These are phyloP conservation scores for Pelargonium myrrhifolium DNA, from an alignment of 441 rosid genomes.

Conservation along the genomic window DNA sequence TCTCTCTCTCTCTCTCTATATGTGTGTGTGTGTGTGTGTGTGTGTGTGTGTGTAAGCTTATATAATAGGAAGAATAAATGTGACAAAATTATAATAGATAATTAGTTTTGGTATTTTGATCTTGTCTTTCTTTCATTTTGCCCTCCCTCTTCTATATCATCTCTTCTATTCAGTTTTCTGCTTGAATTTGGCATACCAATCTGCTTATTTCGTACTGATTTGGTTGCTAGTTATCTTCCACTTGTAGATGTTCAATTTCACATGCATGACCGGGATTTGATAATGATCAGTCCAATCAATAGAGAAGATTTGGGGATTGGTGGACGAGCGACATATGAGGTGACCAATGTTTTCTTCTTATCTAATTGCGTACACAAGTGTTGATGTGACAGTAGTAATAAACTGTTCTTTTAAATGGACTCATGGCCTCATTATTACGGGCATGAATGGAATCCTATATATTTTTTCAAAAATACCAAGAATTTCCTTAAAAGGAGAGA, in stretches of 20 bases:
- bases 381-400: neutral
- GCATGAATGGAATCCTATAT: no score
- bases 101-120: neutral
- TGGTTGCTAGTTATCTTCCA: conserved; percentile 10
- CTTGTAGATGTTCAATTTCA: conserved; percentile 66
- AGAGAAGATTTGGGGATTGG: conserved; percentile 63
- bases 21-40: no score
- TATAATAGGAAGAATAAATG: neutral
- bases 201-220: neutral
- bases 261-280: conserved; percentile 38
- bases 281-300: conserved; percentile 39
- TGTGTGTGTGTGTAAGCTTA: neutral
- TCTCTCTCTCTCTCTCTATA: neutral
- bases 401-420: no score
- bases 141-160: neutral
- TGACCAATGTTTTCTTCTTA: conserved; percentile 21
- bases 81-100: neutral
- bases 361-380: neutral
- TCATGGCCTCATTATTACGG: no score
- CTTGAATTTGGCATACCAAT: neutral
- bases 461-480: no score
- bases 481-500: no score
- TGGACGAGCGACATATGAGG: conserved; percentile 58
- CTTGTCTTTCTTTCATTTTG: neutral
- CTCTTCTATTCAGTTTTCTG: neutral